These are phyloP conservation scores for Cutaneotrichosporon spelunceum DNA, from an alignment of 1,284 basidiomycete genomes.

Conservation along the genomic window DNA sequence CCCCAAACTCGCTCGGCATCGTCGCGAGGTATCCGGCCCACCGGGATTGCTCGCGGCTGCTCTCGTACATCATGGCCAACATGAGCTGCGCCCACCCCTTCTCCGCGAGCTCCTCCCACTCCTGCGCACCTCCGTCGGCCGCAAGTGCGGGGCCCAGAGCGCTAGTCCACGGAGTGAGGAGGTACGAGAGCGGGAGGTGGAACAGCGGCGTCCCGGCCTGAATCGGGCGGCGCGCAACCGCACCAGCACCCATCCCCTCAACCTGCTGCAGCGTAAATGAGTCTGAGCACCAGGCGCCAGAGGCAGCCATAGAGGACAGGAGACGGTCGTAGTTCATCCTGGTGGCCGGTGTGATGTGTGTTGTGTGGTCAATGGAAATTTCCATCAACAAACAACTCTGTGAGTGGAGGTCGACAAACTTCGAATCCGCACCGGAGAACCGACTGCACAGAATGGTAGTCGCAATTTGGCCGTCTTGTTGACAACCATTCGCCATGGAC, in stretches of 20 bases:
- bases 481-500: neutral
- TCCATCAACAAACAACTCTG: neutral
- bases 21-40: conserved; percentile 60
- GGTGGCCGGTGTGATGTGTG: neutral
- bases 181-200: conserved; percentile 70
- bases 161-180: conserved; percentile 77
- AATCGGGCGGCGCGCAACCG: conserved; percentile 51
- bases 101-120: conserved; percentile 62
- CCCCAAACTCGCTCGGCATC: conserved; percentile 73
- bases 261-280: conserved; percentile 33
- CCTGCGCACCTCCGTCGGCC: neutral
- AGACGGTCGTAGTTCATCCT: conserved; percentile 15
- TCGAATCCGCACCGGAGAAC: neutral
- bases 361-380: neutral
- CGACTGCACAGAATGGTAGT: neutral
- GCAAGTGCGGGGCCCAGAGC: conserved; percentile 50
- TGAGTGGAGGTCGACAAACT: neutral
- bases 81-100: conserved; percentile 84
- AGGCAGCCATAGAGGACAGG: conserved; percentile 29
- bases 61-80: conserved; percentile 93
- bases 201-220: conserved; percentile 60
- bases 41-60: conserved; percentile 58
- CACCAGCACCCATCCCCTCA: conserved; percentile 48
- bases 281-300: conserved; percentile 40
- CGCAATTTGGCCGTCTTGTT: neutral